A percentile compares a stretch with the other conserved stretches of the same genome.
Conservation (phyloP, 2,329 filamentous ascomycete species). For the Rachicladosporium sp. region DNA sequence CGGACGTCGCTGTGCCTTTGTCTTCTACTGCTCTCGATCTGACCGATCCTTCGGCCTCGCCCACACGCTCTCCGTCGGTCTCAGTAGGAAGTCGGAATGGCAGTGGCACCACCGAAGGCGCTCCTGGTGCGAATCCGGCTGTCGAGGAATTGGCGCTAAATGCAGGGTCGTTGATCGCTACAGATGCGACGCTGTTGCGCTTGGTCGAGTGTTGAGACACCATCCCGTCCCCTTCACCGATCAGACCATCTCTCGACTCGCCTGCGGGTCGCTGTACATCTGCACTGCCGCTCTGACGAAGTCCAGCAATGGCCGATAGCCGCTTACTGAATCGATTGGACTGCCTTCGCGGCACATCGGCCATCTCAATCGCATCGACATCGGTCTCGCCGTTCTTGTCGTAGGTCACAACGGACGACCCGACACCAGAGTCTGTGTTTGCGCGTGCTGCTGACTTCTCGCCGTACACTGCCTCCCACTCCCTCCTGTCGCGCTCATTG, state of each 20-base stretch:
- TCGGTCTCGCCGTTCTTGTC: slow-evolving; percentile 22
- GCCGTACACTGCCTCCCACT: slow-evolving; percentile 72
- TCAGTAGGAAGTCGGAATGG: slow-evolving; percentile 24
- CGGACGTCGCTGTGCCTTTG: too few species aligned
- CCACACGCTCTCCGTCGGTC: slow-evolving; percentile 13
- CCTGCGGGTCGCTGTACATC: not conserved
- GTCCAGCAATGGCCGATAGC: too few species aligned
- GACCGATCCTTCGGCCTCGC: not conserved
- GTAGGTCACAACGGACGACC: slow-evolving; percentile 25
- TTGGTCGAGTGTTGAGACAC: not conserved
- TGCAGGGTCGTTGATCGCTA: not conserved
- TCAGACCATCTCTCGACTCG: not conserved
- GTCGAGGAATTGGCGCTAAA: not conserved
- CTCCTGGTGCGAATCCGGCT: slow-evolving; percentile 1
- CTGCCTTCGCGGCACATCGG: slow-evolving; percentile 31
- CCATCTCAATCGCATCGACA: slow-evolving; percentile 44
- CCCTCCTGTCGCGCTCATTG: slow-evolving; percentile 48
- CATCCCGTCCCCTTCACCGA: not conserved
- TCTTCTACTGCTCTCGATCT: too few species aligned
- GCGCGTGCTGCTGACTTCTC: slow-evolving; percentile 34
- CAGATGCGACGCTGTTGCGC: not conserved
- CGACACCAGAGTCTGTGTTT: slow-evolving; percentile 40
- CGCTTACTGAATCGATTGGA: not conserved
- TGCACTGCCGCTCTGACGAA: not conserved
- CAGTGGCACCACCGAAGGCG: slow-evolving; percentile 4